Evolutionary conservation across 2,329 filamentous ascomycete species (phyloP), one percentile per base, ranked within the genome.

Genomic region (Diaporthe destruens): DNA sequence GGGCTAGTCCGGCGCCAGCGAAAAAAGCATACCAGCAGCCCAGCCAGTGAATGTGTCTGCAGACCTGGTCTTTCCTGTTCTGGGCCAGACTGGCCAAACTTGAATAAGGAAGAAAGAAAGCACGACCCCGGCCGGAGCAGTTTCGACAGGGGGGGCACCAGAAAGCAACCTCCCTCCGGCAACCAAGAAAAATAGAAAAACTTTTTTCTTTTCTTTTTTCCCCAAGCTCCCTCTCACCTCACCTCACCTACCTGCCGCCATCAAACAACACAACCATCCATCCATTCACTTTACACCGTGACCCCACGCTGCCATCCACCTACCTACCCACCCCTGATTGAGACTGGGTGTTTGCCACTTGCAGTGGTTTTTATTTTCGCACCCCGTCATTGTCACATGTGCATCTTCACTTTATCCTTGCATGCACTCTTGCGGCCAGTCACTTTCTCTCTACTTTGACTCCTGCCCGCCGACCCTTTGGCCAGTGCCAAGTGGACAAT

Each of bases 51-150:
- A 25, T 51, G 47, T 32, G 29, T 29, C 29, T 29, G 29, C 29
- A 5, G 2, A 29, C 29, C 25, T 34, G 59, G 59, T 70, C 32
- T 55, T 49, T 47, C 42, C 56, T 61, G 56, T 39, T 29, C 56
- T 61, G 56, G 57, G 49, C 47, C 49, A 29, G 2, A 3, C 5
- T 29, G 5, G 29, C 29, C 29, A 29, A 29, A 29, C 29, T 29
- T 29, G 29, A 65, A 44, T 61, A 65, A 69, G 71, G 65, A 72
- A 69, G 71, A 72, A 72, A 72, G 71, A 69, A 72, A 72, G 65
- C 55, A 72, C 71, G 71, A 63, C 57, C 65, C 71, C 44, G 61
- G 61, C 25, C 20, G 32, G 25, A 49, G n/a, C 20, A 53, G 11
- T 16, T 47, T 47, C 39, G 61, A 39, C 61, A 53, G 47, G 61